Conservation (phyloP, 164 flowering plant genomes). For the Liquidambar formosana region DNA sequence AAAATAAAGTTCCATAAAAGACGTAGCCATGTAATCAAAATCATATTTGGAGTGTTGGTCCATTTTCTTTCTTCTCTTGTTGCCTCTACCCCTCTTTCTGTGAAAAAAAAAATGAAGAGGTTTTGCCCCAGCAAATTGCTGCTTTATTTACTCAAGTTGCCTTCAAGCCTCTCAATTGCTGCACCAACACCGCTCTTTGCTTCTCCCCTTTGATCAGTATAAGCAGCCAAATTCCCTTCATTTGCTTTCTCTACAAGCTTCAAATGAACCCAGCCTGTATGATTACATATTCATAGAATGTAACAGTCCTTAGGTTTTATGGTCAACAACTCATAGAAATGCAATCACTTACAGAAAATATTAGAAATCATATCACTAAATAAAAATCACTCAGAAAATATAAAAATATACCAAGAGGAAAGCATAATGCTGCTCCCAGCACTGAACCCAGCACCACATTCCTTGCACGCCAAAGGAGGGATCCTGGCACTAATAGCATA, state of each 20-base stretch:
- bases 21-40: neutral
- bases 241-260: conserved; percentile 83
- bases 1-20: neutral
- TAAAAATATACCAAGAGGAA: conserved; percentile 98
- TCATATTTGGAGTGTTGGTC: neutral
- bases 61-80: neutral
- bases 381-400: neutral
- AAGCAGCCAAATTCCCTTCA: conserved; percentile 37
- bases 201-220: conserved; percentile 26
- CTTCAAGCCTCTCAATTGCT: conserved; percentile 85
- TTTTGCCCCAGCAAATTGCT: neutral
- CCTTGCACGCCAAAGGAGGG: conserved; percentile 84
- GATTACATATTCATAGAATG: too few relatives aligned
- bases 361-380: neutral
- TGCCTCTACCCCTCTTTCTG: neutral
- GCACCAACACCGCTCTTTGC: conserved; percentile 61
- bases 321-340: too few relatives aligned
- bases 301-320: too few relatives aligned
- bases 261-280: conserved; percentile 83
- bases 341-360: neutral
- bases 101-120: neutral
- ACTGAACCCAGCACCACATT: conserved; percentile 83
- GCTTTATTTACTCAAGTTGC: conserved; percentile 42
- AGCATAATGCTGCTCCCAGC: conserved; percentile 86
- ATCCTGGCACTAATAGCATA: conserved; percentile 85